A percentile compares a stretch with the other conserved stretches of the same genome.
phyloP scores from a whole-genome alignment of 371 early-diverging fungal species.

The Mucor saturninus region DNA sequence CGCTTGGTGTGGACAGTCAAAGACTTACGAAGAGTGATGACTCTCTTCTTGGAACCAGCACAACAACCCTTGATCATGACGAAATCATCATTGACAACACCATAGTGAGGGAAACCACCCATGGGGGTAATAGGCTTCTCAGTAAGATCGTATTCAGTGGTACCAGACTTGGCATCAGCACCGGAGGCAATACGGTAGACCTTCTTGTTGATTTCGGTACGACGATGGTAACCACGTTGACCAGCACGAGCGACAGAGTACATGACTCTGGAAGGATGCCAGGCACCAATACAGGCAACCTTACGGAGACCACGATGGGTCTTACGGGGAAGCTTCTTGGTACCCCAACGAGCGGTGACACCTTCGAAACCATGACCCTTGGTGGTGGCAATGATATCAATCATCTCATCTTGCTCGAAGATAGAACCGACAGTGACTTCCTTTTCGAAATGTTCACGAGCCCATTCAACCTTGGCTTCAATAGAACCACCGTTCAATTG shows the following conservation, averaged over 20 bases:
- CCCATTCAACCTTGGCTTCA: conserved; percentile 98
- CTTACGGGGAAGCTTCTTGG: conserved; percentile 99
- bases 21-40: conserved; percentile 99
- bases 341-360: conserved; percentile 99
- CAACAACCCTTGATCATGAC: conserved; percentile 99
- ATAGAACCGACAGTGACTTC: conserved; percentile 89
- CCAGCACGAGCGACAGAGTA: conserved; percentile 99
- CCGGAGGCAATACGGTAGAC: conserved; percentile 99
- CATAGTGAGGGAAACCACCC: conserved; percentile 99
- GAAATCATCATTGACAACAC: conserved; percentile 98
- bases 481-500: conserved; percentile 99
- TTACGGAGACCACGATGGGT: conserved; percentile 99
- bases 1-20: conserved; percentile 94
- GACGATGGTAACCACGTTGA: conserved; percentile 99
- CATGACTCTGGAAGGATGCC: conserved; percentile 99
- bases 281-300: conserved; percentile 99
- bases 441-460: conserved; percentile 98
- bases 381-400: conserved; percentile 99
- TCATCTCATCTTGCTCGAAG: conserved; percentile 98
- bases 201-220: conserved; percentile 99
- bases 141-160: conserved; percentile 99
- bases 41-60: conserved; percentile 98
- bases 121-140: conserved; percentile 98
- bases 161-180: conserved; percentile 82
- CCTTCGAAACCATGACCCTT: conserved; percentile 99